Evolutionary conservation across 2,329 filamentous ascomycete genomes (phyloP).

Genomic region (Phoma sp.): DNA sequence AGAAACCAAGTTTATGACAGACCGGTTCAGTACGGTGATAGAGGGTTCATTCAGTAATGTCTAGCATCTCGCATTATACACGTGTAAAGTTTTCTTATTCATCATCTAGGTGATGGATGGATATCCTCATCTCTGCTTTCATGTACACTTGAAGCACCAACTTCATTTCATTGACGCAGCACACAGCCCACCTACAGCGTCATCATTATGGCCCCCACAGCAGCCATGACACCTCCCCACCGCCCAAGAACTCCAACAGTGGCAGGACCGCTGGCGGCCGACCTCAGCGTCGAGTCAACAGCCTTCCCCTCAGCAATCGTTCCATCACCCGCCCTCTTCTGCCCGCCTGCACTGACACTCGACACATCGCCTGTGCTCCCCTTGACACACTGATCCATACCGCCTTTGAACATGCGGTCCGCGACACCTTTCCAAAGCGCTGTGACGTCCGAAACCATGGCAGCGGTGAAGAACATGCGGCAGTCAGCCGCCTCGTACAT

Average conservation of each 20-base stretch:
- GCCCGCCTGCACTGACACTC: slow-evolving; percentile 39
- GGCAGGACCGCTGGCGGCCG: neutral
- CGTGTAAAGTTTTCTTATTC: too few relatives aligned
- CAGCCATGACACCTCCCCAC: neutral
- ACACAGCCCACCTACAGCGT: neutral
- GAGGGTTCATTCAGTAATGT: too few relatives aligned
- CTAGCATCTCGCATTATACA: too few relatives aligned
- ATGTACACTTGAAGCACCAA: too few relatives aligned
- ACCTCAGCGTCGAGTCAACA: slow-evolving; percentile 1
- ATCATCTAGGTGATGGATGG: too few relatives aligned
- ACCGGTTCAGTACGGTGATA: too few relatives aligned
- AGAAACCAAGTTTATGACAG: too few relatives aligned
- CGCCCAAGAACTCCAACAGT: neutral
- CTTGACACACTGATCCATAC: slow-evolving; percentile 29
- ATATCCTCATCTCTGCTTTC: too few relatives aligned
- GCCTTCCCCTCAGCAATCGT: slow-evolving; percentile 10
- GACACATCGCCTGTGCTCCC: slow-evolving; percentile 39
- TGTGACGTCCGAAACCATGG: slow-evolving; percentile 44
- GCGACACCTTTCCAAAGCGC: slow-evolving; percentile 48
- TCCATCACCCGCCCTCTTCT: slow-evolving; percentile 36
- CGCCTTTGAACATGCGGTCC: slow-evolving; percentile 43
- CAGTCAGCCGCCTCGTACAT: slow-evolving; percentile 52
- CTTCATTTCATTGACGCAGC: too few relatives aligned
- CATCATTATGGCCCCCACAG: slow-evolving; percentile 4
- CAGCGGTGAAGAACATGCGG: slow-evolving; percentile 48